These are phyloP conservation scores for Hypoxylon sp. DNA, from an alignment of 2,329 filamentous ascomycete genomes.

Conservation along the genomic window DNA sequence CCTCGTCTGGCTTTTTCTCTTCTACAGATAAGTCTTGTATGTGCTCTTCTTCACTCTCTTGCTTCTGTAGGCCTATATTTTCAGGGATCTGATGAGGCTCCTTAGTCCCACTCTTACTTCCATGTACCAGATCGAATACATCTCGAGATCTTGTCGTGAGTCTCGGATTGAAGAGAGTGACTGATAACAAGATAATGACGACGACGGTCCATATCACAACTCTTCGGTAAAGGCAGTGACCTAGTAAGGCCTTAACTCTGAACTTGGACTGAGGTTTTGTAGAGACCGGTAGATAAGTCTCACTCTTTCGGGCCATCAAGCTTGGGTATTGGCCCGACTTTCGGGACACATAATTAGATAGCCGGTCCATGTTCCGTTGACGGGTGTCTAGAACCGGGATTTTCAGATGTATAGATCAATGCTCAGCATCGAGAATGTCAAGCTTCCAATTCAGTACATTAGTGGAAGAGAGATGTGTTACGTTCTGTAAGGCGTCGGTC, in stretches of 20 bases:
- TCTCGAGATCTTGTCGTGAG: conserved; percentile 46
- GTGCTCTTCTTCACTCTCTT: conserved; percentile 33
- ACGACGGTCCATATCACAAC: conserved; percentile 67
- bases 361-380: conserved; percentile 46
- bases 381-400: conserved; percentile 19
- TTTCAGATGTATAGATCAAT: conserved; percentile 38
- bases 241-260: conserved; percentile 63
- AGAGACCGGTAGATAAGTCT: conserved; percentile 52
- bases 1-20: conserved; percentile 20
- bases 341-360: conserved; percentile 50
- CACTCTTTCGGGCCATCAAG: conserved; percentile 50
- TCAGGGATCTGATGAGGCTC: conserved; percentile 28
- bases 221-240: conserved; percentile 68
- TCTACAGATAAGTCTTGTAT: conserved; percentile 23
- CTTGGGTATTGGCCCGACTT: conserved; percentile 46
- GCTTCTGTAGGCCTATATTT: conserved; percentile 41
- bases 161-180: conserved; percentile 58
- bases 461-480: conserved; percentile 5
- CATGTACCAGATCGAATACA: conserved; percentile 52
- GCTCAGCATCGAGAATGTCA: conserved; percentile 41
- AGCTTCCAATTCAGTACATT: conserved; percentile 32
- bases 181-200: conserved; percentile 59
- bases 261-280: conserved; percentile 58
- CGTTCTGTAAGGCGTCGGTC: conserved; percentile 1
- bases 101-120: conserved; percentile 42